Conservation (phyloP, 257 asterid species). For the Paulownia fortunei region DNA sequence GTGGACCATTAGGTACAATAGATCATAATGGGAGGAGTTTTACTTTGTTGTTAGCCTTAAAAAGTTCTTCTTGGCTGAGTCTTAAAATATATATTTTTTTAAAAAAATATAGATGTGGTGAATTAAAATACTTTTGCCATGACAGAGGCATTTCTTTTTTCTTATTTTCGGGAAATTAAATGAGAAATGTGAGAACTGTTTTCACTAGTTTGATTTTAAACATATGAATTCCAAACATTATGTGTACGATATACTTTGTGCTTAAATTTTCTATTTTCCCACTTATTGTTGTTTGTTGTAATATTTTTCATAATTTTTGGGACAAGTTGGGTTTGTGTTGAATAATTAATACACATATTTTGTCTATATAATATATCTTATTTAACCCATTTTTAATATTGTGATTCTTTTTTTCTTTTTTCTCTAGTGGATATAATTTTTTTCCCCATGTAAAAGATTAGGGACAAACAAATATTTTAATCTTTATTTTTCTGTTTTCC, state of each 20-base stretch:
- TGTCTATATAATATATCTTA: neutral
- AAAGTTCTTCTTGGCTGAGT: neutral
- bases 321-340: neutral
- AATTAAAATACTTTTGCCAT: too few species aligned
- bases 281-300: neutral
- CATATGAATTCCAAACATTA: neutral
- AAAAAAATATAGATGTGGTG: neutral
- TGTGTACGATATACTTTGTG: neutral
- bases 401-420: neutral
- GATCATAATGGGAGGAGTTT: neutral
- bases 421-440: neutral
- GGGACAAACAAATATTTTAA: neutral
- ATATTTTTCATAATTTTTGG: neutral
- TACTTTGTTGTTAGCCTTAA: neutral
- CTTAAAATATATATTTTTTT: neutral
- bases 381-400: neutral
- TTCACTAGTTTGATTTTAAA: neutral
- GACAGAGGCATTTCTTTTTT: neutral
- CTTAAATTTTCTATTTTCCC: neutral
- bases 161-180: neutral
- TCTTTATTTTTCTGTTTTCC: neutral
- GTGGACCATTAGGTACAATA: constrained; percentile 18
- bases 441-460: neutral
- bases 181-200: neutral
- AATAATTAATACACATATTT: neutral